A percentile compares a stretch with the other conserved stretches of the same genome.
Evolutionary conservation across 352 stramenopile species (phyloP).

Genomic region (Pilasporangium apinafurcum): DNA sequence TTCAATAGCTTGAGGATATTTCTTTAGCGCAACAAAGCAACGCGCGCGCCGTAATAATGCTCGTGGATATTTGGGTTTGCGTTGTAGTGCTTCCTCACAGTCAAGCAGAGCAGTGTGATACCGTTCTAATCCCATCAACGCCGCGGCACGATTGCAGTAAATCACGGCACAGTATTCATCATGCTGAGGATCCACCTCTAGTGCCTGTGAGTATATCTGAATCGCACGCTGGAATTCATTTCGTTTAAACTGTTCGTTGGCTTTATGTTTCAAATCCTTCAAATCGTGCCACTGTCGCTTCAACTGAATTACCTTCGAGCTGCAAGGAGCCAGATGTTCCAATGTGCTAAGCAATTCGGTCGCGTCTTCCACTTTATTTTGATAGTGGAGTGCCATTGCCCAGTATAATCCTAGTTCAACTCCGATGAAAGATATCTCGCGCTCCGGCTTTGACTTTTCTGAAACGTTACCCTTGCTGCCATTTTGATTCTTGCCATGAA

Average conservation of each 20-base stretch:
- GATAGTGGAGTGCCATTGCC: constrained; percentile 61
- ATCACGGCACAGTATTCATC: constrained; percentile 75
- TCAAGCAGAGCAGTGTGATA: constrained; percentile 65
- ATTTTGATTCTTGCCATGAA: constrained; percentile 4
- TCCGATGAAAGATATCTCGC: constrained; percentile 41
- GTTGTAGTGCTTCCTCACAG: constrained; percentile 63
- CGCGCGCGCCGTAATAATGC: constrained; percentile 62
- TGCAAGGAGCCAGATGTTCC: constrained; percentile 59
- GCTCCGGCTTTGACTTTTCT: constrained; percentile 9
- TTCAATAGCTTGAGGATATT: constrained; percentile 52
- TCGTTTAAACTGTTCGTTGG: constrained; percentile 62
- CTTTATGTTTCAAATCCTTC: constrained; percentile 57
- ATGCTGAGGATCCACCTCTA: constrained; percentile 55
- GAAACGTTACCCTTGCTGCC: not conserved
- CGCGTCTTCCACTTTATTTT: constrained; percentile 61
- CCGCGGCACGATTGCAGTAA: constrained; percentile 77
- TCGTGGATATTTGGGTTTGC: constrained; percentile 50
- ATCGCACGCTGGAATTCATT: constrained; percentile 48
- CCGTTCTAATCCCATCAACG: constrained; percentile 64
- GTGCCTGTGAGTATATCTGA: constrained; percentile 53
- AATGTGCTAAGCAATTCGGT: constrained; percentile 44
- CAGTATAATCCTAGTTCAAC: constrained; percentile 59
- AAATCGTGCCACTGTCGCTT: constrained; percentile 62
- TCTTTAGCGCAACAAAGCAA: constrained; percentile 54
- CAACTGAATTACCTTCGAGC: constrained; percentile 60